phyloP scores from a whole-genome alignment of 2,329 filamentous ascomycete species.

The Epichloe glyceriae region DNA sequence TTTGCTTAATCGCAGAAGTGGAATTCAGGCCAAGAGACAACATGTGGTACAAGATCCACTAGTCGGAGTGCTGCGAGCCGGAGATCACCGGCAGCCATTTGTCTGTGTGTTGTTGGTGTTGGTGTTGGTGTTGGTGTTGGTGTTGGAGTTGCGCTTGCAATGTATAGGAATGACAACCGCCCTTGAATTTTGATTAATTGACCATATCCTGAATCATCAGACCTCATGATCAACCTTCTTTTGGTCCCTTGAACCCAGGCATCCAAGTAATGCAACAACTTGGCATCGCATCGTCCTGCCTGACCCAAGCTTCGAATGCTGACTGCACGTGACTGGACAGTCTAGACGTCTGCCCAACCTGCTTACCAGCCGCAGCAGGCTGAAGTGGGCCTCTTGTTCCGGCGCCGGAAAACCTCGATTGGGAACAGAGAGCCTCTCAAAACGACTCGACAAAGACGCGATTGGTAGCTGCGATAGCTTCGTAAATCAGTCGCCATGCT shows the following conservation, averaged over 20 bases:
- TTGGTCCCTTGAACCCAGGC: neutral
- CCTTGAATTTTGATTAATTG: too few relatives aligned
- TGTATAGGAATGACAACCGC: neutral
- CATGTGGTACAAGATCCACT: neutral
- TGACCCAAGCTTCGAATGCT: neutral
- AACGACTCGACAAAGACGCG: slow-evolving; percentile 9
- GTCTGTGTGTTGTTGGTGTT: too few relatives aligned
- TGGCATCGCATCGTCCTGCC: too few relatives aligned
- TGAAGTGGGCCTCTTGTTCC: slow-evolving; percentile 1
- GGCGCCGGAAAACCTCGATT: slow-evolving; percentile 13
- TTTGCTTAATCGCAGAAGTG: neutral
- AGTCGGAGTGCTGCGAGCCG: neutral
- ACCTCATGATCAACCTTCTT: neutral
- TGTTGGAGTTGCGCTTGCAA: neutral
- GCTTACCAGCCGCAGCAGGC: neutral
- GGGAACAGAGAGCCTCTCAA: slow-evolving; percentile 1
- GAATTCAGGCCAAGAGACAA: neutral
- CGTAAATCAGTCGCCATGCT: slow-evolving; percentile 27
- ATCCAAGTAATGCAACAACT: neutral
- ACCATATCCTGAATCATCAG: too few relatives aligned
- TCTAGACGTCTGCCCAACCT: neutral
- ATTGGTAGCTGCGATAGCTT: slow-evolving; percentile 11
- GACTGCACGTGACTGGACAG: slow-evolving; percentile 1
- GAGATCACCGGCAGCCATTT: neutral
- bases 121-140: neutral